Conservation (phyloP, 1,139 yeast species). For the Yamadazyma conglobata region DNA sequence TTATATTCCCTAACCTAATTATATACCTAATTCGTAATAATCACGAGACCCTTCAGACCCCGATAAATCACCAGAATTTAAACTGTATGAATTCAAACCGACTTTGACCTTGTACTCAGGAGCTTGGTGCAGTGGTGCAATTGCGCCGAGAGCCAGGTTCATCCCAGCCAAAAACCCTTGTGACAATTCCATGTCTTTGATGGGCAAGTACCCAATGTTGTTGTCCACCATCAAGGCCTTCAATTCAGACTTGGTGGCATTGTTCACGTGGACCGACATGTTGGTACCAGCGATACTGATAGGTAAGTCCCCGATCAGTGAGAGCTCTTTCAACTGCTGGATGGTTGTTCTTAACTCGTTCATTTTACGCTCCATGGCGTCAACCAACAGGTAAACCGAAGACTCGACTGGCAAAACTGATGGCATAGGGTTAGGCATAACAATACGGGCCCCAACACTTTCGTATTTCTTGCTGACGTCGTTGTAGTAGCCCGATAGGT, state of each 20-base stretch:
- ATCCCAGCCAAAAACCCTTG: neutral
- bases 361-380: conserved; percentile 6
- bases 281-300: conserved; percentile 1
- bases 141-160: conserved; percentile 1
- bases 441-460: conserved; percentile 10
- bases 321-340: conserved; percentile 3
- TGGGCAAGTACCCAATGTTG: conserved; percentile 7
- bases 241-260: conserved; percentile 9
- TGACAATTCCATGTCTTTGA: conserved; percentile 4
- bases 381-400: conserved; percentile 4
- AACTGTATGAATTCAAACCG: conserved; percentile 5
- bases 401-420: neutral
- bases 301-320: conserved; percentile 13
- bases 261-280: conserved; percentile 9
- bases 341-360: conserved; percentile 3
- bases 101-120: neutral
- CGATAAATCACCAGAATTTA: conserved; percentile 6
- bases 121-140: neutral
- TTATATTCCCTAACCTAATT: too few relatives aligned
- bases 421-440: conserved; percentile 5
- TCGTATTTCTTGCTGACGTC: conserved; percentile 8
- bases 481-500: conserved; percentile 10
- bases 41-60: too few relatives aligned
- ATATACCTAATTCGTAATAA: too few relatives aligned
- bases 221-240: conserved; percentile 9